These are phyloP conservation scores for Trypanosoma melophagium DNA, from an alignment of 208 protist genomes.

Conservation along the genomic window DNA sequence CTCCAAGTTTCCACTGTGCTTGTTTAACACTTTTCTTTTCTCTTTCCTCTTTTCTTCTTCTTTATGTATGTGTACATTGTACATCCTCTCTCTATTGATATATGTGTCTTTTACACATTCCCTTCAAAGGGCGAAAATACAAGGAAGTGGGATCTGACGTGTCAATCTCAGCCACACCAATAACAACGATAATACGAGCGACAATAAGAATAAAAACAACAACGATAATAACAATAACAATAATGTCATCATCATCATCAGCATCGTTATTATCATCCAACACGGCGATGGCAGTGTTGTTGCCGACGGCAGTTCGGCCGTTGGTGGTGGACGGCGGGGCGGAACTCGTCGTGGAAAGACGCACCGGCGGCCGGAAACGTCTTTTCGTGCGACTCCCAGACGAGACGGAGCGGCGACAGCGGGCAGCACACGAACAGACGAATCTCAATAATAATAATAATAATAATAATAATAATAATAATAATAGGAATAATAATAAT, in stretches of 20 bases:
- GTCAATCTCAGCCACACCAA: too few species aligned
- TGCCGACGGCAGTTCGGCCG: slow-evolving; percentile 40
- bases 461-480: too few species aligned
- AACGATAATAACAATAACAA: neutral
- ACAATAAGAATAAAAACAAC: neutral
- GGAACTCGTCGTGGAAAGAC: slow-evolving; percentile 56
- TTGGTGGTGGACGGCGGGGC: slow-evolving; percentile 41
- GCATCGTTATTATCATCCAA: neutral
- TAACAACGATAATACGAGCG: too few species aligned
- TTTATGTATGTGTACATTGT: slow-evolving; percentile 5
- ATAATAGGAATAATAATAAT: too few species aligned
- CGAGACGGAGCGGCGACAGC: slow-evolving; percentile 49
- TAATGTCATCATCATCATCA: slow-evolving; percentile 2
- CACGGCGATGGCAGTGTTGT: slow-evolving; percentile 27
- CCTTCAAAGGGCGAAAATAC: neutral
- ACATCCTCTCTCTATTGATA: slow-evolving; percentile 23
- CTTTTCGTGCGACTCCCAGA: slow-evolving; percentile 66
- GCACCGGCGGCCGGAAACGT: slow-evolving; percentile 25
- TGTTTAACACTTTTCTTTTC: slow-evolving; percentile 1
- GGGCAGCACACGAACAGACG: too few species aligned
- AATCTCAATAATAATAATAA: too few species aligned
- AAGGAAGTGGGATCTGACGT: neutral
- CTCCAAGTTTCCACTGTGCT: too few species aligned
- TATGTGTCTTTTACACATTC: neutral
- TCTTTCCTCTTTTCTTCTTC: slow-evolving; percentile 19